These are phyloP conservation scores for Pseudopithomyces chartarum DNA, from an alignment of 2,329 filamentous ascomycete genomes.

Conservation along the genomic window DNA sequence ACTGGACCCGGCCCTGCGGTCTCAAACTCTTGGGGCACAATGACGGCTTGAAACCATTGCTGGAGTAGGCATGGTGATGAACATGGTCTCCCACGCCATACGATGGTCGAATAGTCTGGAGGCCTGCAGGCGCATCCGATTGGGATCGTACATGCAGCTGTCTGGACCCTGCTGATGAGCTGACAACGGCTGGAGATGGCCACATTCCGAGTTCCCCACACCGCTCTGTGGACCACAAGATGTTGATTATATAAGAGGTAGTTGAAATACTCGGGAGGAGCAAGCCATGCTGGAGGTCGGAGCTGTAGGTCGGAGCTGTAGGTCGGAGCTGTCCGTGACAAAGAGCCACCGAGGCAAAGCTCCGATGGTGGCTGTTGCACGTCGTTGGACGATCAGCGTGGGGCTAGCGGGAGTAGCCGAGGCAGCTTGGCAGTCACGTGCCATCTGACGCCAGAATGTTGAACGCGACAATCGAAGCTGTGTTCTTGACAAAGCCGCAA, in stretches of 20 bases:
- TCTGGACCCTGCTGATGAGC: not conserved
- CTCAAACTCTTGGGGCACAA: not conserved
- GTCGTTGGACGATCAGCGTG: not conserved
- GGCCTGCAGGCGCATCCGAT: not conserved
- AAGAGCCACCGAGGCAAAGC: not conserved
- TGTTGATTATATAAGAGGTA: not conserved
- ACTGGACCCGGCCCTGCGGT: not conserved
- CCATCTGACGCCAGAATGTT: not conserved
- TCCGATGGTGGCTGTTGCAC: not conserved
- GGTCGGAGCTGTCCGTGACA: not conserved
- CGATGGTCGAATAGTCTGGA: not conserved
- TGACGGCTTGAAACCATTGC: not conserved
- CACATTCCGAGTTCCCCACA: not conserved
- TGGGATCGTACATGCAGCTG: not conserved
- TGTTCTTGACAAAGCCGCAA: not conserved
- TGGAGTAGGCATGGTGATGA: not conserved
- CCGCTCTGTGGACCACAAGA: not conserved
- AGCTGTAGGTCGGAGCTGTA: not conserved
- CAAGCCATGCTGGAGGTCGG: not conserved
- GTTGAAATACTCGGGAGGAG: not conserved
- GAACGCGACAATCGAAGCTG: not conserved
- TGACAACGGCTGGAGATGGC: not conserved
- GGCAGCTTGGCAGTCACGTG: not conserved
- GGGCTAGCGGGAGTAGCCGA: slow-evolving; percentile 4
- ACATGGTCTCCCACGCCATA: not conserved